phyloP scores from a whole-genome alignment of 2,329 filamentous ascomycete genomes.

The Microsporum audouinii region DNA sequence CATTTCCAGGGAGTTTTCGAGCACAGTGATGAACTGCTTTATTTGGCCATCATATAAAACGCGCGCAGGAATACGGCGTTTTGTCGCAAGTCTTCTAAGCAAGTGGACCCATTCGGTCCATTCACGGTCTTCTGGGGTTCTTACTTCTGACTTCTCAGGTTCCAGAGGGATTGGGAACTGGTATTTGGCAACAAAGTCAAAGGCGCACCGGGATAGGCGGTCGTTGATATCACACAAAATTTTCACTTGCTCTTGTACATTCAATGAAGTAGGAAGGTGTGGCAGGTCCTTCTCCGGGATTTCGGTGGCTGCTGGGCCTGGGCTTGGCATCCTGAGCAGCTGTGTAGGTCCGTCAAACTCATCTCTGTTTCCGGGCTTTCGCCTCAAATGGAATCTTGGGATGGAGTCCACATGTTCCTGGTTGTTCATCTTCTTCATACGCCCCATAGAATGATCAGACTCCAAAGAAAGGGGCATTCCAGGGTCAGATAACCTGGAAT shows the following conservation, averaged over 20 bases:
- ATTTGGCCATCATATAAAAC: conserved; percentile 84
- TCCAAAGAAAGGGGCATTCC: conserved; percentile 24
- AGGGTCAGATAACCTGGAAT: conserved; percentile 24
- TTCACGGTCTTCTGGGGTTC: conserved; percentile 64
- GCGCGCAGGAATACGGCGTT: conserved; percentile 70
- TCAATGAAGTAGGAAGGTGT: conserved; percentile 68
- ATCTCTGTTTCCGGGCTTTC: conserved; percentile 65
- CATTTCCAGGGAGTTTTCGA: conserved; percentile 84
- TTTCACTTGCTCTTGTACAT: conserved; percentile 73
- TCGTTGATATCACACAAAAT: conserved; percentile 74
- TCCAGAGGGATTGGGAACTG: conserved; percentile 80
- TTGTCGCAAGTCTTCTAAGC: conserved; percentile 73
- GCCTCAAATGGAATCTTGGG: conserved; percentile 39
- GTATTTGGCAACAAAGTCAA: conserved; percentile 83
- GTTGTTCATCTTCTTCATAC: conserved; percentile 23
- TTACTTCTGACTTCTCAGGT: conserved; percentile 66
- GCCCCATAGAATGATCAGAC: conserved; percentile 28
- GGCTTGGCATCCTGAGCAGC: conserved; percentile 60
- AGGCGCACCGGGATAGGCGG: conserved; percentile 71
- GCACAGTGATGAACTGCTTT: conserved; percentile 77
- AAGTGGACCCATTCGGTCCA: conserved; percentile 91
- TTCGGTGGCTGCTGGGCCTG: conserved; percentile 58
- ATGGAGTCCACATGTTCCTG: conserved; percentile 24
- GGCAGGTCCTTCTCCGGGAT: conserved; percentile 70
- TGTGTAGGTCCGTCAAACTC: conserved; percentile 84